Base-by-base conservation (phyloP, 2,329 filamentous ascomycete species). In the Pseudophaeomoniella oleicola region DNA sequence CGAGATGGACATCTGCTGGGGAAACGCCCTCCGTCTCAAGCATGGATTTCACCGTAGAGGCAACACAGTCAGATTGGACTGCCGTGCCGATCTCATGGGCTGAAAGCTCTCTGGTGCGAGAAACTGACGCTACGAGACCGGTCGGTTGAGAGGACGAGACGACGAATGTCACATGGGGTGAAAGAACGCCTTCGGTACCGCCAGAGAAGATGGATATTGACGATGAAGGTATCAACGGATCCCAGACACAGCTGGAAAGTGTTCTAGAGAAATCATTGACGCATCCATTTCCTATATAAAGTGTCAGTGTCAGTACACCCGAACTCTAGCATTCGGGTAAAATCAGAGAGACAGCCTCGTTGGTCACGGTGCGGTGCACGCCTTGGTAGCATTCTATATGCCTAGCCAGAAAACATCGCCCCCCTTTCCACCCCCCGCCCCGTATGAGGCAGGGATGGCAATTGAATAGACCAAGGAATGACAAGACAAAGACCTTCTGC, bases 231-330 rank as follows among this genome's bases (percentile, higher is more conserved):
- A 56, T 50, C 2, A 45, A 44, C 5, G 48, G 48, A 30, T 54
- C 50, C 52, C 51, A 54, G 9, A 54, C 51, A 14, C 46, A 39
- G 2, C 50, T 44, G 31, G 48, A 49, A 5, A 55, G 45, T 4
- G 51, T 54, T 2, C 51, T 47, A 6, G 50, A 54, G 42, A 56
- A 55, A 39, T 56, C 54, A 39, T 57, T 55, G 12, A 54, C 50
- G 39, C 53, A 57, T 32, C 52, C 51, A 39, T 57, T 54, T n/a
- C 52, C 50, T 53, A 16, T 2, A 27, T 5, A 19, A 22, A 22
- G 38, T 5, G 30, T 45, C 19, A 42, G 39, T 29, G 30, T 30
- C 2, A 14, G 13, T 5, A 27, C 12, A 30, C 16, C 16, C 3
- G 13, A 13, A 39, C 11, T 5, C 14, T 12, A 4, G 35, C n/a